These are phyloP conservation scores for Chaetomium tenue DNA, from an alignment of 495 filamentous ascomycete species.

Conservation along the genomic window DNA sequence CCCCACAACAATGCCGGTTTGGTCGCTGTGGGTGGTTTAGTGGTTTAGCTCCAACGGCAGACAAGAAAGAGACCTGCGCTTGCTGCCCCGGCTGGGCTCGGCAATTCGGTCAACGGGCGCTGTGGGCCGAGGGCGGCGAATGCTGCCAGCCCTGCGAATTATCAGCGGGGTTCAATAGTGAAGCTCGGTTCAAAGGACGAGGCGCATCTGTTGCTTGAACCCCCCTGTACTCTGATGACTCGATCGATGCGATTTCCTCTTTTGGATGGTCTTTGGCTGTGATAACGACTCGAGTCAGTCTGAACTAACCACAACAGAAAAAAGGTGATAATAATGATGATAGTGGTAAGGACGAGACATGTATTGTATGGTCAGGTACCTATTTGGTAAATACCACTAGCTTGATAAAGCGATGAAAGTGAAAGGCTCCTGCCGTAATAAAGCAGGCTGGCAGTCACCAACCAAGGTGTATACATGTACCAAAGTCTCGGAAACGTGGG, in stretches of 20 bases:
- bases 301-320: background rate
- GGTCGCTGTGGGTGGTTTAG: slow-evolving; percentile 16
- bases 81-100: slow-evolving; percentile 29
- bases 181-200: slow-evolving; percentile 30
- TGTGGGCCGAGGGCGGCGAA: slow-evolving; percentile 18
- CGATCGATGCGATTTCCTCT: background rate
- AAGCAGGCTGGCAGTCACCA: background rate
- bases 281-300: background rate
- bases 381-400: too few relatives aligned
- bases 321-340: background rate
- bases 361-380: too few relatives aligned
- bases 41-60: background rate
- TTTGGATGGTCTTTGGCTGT: background rate
- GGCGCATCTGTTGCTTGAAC: too few relatives aligned
- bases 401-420: background rate
- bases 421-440: background rate
- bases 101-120: slow-evolving; percentile 32
- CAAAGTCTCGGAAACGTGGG: background rate
- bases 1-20: too few relatives aligned
- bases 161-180: too few relatives aligned
- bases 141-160: background rate
- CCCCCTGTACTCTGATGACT: background rate
- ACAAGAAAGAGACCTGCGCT: too few relatives aligned
- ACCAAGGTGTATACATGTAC: too few relatives aligned
- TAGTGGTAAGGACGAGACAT: too few relatives aligned